A percentile compares a stretch with the other conserved stretches of the same genome.
phyloP scores from a whole-genome alignment of 306 rosid species.

The Coriaria nepalensis region DNA sequence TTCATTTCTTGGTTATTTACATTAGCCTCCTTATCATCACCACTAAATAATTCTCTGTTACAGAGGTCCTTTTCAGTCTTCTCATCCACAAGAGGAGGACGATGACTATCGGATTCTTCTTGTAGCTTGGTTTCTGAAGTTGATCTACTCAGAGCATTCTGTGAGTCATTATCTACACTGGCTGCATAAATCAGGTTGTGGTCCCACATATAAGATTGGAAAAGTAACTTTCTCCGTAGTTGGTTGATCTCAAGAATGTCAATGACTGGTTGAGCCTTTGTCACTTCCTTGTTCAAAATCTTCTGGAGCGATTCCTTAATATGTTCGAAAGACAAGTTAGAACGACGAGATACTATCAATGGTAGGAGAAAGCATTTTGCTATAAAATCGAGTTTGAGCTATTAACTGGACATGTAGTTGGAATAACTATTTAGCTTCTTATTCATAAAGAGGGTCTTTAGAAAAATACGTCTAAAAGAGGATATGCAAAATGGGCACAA shows the following conservation, averaged over 20 bases:
- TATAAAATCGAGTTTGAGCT: too few species aligned
- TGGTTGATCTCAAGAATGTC: constrained; percentile 82
- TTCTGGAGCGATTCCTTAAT: constrained; percentile 64
- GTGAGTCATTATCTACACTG: constrained; percentile 20
- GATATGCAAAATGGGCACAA: too few species aligned
- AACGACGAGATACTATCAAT: constrained; percentile 10
- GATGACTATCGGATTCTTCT: constrained; percentile 29
- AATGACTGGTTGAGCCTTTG: constrained; percentile 43
- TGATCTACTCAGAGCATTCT: constrained; percentile 24
- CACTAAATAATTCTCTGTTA: constrained; percentile 23
- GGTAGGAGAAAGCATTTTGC: constrained; percentile 3
- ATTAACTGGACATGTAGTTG: too few species aligned
- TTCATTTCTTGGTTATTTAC: constrained; percentile 22
- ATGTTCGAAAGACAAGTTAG: constrained; percentile 15
- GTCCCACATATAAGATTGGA: constrained; percentile 83
- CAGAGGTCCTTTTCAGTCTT: constrained; percentile 21
- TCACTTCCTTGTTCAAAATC: constrained; percentile 38
- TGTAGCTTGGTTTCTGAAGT: constrained; percentile 20
- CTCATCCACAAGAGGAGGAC: constrained; percentile 23
- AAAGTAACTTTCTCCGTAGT: constrained; percentile 65
- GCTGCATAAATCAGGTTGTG: constrained; percentile 50
- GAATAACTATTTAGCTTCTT: too few species aligned
- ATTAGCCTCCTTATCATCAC: constrained; percentile 20
- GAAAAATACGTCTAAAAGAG: too few species aligned
- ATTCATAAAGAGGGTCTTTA: too few species aligned